Evolutionary conservation across 352 stramenopile species (phyloP).

Genomic region (Globisporangium viniferum): DNA sequence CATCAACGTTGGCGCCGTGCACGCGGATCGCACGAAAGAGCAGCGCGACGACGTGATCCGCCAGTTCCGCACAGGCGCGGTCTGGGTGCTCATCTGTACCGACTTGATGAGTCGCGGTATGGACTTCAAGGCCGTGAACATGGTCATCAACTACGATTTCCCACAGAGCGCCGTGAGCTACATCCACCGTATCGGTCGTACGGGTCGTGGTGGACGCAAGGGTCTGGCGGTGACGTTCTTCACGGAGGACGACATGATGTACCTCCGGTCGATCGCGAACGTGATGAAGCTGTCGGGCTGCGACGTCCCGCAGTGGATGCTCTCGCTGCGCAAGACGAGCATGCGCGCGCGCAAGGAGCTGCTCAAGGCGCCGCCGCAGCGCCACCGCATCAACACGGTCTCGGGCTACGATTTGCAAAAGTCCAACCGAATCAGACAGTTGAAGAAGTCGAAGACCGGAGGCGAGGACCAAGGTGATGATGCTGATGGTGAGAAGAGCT

Average conservation of each 20-base stretch:
- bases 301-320: conserved; percentile 98
- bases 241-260: conserved; percentile 94
- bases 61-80: conserved; percentile 94
- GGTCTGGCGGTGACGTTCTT: conserved; percentile 97
- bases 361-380: conserved; percentile 69
- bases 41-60: conserved; percentile 94
- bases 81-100: conserved; percentile 99
- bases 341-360: conserved; percentile 66
- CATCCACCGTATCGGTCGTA: conserved; percentile 97
- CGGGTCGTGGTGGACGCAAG: conserved; percentile 89
- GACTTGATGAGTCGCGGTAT: conserved; percentile 98
- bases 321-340: conserved; percentile 92
- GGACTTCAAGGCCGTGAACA: conserved; percentile 99
- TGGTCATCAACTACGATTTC: conserved; percentile 99
- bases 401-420: conserved; percentile 88
- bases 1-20: conserved; percentile 97
- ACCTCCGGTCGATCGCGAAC: conserved; percentile 96
- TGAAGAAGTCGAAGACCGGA: conserved; percentile 26
- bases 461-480: neutral
- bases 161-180: conserved; percentile 93
- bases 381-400: conserved; percentile 80
- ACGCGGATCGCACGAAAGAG: conserved; percentile 92
- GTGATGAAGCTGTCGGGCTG: conserved; percentile 98
- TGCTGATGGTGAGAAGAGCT: neutral
- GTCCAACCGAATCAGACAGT: conserved; percentile 58